Conservation (phyloP, 176 grass and related monocot genomes). For the Musa schizocarpa region DNA sequence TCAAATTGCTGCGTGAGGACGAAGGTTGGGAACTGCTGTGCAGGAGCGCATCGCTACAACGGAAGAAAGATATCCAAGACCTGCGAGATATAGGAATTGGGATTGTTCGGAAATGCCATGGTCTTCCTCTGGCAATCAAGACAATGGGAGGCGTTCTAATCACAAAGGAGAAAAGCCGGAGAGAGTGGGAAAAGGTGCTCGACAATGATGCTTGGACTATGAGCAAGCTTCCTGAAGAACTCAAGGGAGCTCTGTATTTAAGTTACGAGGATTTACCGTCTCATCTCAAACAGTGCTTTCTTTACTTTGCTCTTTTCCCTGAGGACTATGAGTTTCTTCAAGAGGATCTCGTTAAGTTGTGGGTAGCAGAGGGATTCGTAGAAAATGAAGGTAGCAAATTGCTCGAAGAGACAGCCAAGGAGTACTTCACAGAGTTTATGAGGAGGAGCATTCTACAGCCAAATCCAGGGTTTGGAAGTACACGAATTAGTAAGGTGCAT, state of each 20-base stretch:
- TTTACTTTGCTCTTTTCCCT: conserved; percentile 31
- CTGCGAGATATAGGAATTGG: background rate
- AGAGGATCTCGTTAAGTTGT: conserved; percentile 4
- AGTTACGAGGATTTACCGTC: conserved; percentile 32
- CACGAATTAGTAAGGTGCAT: background rate
- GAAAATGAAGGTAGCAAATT: background rate
- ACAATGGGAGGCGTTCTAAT: background rate
- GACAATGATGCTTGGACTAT: background rate
- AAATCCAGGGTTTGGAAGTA: background rate
- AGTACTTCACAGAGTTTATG: conserved; percentile 34
- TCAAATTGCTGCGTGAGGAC: too few relatives aligned
- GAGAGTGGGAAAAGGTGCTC: background rate
- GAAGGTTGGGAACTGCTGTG: conserved; percentile 27
- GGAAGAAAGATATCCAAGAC: conserved; percentile 15
- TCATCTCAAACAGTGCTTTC: conserved; percentile 40
- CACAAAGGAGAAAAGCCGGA: background rate
- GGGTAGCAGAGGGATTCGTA: conserved; percentile 40
- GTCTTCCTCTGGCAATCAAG: background rate
- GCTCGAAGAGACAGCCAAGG: background rate
- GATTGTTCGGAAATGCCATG: background rate
- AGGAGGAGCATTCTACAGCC: conserved; percentile 27
- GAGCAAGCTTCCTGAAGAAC: conserved; percentile 15
- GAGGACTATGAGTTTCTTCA: background rate
- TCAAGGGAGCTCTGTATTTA: conserved; percentile 24
- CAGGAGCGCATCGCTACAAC: conserved; percentile 2